A percentile compares a stretch with the other conserved stretches of the same genome.
These are phyloP conservation scores for Globisporangium viniferum DNA, from an alignment of 352 stramenopile species.

Conservation along the genomic window DNA sequence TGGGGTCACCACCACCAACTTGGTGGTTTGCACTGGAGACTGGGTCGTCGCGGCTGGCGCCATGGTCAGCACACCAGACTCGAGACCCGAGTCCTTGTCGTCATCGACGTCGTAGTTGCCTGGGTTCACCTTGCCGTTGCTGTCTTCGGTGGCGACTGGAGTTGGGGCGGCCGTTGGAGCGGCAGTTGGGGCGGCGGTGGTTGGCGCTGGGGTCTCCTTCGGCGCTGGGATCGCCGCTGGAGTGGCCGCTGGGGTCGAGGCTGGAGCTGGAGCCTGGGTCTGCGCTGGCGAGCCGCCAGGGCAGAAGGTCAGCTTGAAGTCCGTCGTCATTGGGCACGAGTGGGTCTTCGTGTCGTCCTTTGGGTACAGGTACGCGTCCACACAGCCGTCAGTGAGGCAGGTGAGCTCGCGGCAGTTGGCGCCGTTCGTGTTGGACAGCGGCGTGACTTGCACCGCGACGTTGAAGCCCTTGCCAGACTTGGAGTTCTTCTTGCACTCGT, in stretches of 20 bases:
- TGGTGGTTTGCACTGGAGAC: neutral
- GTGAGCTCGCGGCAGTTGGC: slow-evolving; percentile 55
- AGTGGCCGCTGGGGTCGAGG: neutral
- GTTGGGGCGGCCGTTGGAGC: slow-evolving; percentile 15
- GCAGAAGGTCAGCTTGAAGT: slow-evolving; percentile 73
- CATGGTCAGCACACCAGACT: slow-evolving; percentile 10
- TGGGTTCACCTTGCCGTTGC: slow-evolving; percentile 13
- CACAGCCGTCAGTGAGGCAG: slow-evolving; percentile 51
- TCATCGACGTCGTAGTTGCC: slow-evolving; percentile 17
- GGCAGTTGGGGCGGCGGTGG: slow-evolving; percentile 1
- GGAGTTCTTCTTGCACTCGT: slow-evolving; percentile 66
- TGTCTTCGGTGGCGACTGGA: slow-evolving; percentile 7
- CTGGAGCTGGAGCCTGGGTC: slow-evolving; percentile 6
- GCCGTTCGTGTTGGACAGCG: slow-evolving; percentile 53
- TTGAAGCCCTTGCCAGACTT: slow-evolving; percentile 62
- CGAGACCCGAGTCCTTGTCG: slow-evolving; percentile 4
- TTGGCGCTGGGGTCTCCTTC: slow-evolving; percentile 8
- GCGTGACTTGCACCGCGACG: slow-evolving; percentile 53
- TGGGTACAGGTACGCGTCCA: slow-evolving; percentile 67
- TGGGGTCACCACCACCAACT: slow-evolving; percentile 1
- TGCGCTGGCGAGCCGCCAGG: slow-evolving; percentile 27
- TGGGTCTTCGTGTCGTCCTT: slow-evolving; percentile 76
- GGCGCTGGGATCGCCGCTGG: slow-evolving; percentile 4
- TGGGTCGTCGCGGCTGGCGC: neutral
- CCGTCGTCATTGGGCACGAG: slow-evolving; percentile 50